phyloP scores from a whole-genome alignment of 2,329 filamentous ascomycete species.

The Colletotrichum liriopes region DNA sequence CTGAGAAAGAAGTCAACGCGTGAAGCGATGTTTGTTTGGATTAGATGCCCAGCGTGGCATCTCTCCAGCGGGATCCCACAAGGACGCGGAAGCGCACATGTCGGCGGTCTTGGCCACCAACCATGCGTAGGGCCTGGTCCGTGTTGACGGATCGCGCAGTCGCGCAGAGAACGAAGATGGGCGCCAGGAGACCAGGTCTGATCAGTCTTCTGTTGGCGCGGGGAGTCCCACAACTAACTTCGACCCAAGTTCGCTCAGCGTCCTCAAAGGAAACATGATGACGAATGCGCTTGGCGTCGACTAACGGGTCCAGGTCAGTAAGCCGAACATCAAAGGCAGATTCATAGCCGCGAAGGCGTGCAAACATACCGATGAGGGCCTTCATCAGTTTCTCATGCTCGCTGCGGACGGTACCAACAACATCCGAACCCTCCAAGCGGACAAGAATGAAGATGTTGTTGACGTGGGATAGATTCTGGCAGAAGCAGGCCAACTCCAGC shows the following conservation, averaged over 20 bases:
- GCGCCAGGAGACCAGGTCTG: rapidly evolving
- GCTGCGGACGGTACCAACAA: neutral
- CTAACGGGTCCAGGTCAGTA: neutral
- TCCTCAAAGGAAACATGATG: neutral
- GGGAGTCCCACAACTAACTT: neutral
- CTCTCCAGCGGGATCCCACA: neutral
- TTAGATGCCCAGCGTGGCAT: neutral
- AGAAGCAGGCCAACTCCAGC: neutral
- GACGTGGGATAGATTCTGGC: neutral
- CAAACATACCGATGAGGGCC: neutral
- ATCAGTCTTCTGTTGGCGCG: neutral
- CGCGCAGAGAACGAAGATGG: rapidly evolving
- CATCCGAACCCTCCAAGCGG: neutral
- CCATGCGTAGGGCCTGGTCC: neutral
- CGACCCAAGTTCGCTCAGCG: neutral
- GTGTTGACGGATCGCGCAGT: neutral
- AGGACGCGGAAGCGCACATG: neutral
- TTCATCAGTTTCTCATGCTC: neutral
- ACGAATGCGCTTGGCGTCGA: neutral
- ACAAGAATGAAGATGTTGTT: slow-evolving; percentile 2
- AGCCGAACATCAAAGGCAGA: no score
- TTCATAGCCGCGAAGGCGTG: neutral
- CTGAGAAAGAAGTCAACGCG: no score
- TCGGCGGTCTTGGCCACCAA: neutral
- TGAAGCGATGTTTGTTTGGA: neutral